Evolutionary conservation across 2,329 filamentous ascomycete species (phyloP).

Genomic region (Hymenoscyphus occultus): DNA sequence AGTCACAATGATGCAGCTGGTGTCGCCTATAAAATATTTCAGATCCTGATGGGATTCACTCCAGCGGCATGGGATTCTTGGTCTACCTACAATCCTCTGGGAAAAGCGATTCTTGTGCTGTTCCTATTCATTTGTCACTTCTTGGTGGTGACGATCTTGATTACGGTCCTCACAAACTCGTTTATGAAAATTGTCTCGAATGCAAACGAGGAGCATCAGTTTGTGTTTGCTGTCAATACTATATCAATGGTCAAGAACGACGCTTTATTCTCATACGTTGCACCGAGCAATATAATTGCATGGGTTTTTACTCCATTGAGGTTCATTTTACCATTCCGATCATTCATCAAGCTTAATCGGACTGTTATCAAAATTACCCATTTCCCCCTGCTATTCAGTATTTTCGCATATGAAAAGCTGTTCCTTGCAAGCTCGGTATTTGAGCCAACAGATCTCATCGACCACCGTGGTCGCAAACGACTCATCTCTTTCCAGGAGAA

Average conservation of each 20-base stretch:
- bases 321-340: conserved; percentile 73
- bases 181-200: conserved; percentile 96
- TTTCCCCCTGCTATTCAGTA: conserved; percentile 79
- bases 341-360: conserved; percentile 85
- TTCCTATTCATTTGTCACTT: conserved; percentile 97
- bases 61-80: conserved; percentile 90
- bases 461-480: conserved; percentile 54
- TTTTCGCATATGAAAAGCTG: conserved; percentile 82
- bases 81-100: conserved; percentile 72
- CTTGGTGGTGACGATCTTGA: conserved; percentile 87
- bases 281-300: conserved; percentile 85
- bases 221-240: conserved; percentile 92
- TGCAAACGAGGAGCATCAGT: conserved; percentile 87
- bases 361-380: conserved; percentile 88
- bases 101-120: conserved; percentile 69
- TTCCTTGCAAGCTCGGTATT: conserved; percentile 74
- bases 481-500: conserved; percentile 55
- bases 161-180: conserved; percentile 93
- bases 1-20: conserved; percentile 66
- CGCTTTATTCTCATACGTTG: conserved; percentile 88
- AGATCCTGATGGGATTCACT: conserved; percentile 90
- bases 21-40: conserved; percentile 88
- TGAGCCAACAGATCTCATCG: conserved; percentile 82
- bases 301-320: conserved; percentile 84
- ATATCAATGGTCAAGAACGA: conserved; percentile 99